These are phyloP conservation scores for Candolleomyces efflorescens DNA, from an alignment of 768 basidiomycete species.

Conservation along the genomic window DNA sequence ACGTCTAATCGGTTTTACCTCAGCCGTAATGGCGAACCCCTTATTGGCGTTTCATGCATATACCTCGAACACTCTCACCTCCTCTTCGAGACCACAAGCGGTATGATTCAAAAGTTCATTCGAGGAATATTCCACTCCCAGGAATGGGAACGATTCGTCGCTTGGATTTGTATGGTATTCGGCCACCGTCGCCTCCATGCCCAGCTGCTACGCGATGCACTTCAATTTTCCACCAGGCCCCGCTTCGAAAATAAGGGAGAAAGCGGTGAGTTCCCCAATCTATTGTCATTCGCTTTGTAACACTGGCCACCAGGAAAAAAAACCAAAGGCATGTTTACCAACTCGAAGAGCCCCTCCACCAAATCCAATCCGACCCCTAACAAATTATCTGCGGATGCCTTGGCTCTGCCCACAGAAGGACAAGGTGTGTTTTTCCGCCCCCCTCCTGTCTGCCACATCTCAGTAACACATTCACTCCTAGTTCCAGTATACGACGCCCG, in stretches of 20 bases:
- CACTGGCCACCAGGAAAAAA: too few relatives aligned
- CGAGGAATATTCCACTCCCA: constrained; percentile 7
- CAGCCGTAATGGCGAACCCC: background rate
- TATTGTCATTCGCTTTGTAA: too few relatives aligned
- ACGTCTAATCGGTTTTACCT: too few relatives aligned
- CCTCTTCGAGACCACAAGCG: background rate
- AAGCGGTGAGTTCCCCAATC: background rate
- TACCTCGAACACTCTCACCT: background rate
- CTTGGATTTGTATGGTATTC: constrained; percentile 8
- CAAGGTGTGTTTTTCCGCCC: too few relatives aligned
- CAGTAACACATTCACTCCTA: too few relatives aligned
- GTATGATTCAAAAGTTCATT: background rate
- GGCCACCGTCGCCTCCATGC: background rate
- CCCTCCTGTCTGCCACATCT: too few relatives aligned
- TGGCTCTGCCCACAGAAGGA: background rate
- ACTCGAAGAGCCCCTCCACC: too few relatives aligned
- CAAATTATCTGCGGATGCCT: too few relatives aligned
- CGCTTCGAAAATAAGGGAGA: background rate
- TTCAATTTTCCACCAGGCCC: background rate
- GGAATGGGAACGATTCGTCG: constrained; percentile 4
- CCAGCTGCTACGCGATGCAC: background rate
- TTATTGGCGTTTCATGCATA: background rate
- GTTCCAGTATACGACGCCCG: background rate
- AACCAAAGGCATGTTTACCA: too few relatives aligned
- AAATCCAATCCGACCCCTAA: too few relatives aligned